phyloP scores from a whole-genome alignment of 768 basidiomycete species.

The Amyloporia xantha region DNA sequence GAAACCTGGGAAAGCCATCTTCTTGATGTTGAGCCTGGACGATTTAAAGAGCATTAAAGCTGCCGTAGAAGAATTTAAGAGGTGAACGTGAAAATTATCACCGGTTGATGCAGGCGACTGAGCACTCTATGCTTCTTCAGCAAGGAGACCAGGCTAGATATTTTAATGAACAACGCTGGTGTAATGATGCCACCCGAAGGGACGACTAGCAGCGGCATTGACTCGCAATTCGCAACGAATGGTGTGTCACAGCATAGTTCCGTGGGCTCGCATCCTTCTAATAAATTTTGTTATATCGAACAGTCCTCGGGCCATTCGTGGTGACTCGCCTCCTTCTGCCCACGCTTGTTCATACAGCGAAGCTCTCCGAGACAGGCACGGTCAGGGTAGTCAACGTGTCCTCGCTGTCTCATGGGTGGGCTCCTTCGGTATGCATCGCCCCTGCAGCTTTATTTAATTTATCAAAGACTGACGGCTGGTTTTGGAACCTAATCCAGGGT shows the following conservation, averaged over 20 bases:
- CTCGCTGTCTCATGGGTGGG: neutral
- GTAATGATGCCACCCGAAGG: constrained; percentile 30
- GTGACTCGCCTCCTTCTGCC: neutral
- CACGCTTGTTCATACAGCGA: neutral
- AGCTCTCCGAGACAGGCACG: neutral
- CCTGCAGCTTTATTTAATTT: too few species aligned
- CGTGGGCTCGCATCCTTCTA: neutral
- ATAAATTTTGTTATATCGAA: neutral
- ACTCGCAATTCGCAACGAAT: neutral
- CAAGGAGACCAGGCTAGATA: constrained; percentile 37
- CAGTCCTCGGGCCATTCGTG: neutral
- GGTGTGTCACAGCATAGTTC: neutral
- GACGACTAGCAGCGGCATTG: neutral
- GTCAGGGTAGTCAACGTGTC: neutral
- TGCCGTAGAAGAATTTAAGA: neutral
- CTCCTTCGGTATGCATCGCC: neutral
- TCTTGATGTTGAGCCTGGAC: neutral
- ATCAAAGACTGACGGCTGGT: too few species aligned
- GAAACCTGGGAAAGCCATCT: neutral
- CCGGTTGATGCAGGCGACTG: too few species aligned
- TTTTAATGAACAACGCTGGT: constrained; percentile 46
- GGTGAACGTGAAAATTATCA: neutral
- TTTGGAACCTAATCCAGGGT: neutral
- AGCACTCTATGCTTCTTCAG: constrained; percentile 15
- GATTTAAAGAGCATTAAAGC: neutral